Evolutionary conservation across 208 protist species (phyloP).

Genomic region (Wallacemonas sp.): DNA sequence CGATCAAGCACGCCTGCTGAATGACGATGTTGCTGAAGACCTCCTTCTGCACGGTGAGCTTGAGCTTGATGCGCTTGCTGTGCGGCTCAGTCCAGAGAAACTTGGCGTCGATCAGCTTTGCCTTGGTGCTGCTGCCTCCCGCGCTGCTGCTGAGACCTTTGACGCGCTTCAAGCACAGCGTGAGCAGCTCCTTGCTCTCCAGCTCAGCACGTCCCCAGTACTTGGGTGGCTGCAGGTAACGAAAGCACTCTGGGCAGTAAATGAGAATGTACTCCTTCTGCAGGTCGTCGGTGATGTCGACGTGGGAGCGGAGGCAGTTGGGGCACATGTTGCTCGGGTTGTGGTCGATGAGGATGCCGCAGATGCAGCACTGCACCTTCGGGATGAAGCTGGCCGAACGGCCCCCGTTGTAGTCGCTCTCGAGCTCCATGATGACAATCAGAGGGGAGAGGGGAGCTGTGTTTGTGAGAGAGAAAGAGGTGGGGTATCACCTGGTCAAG

Average conservation of each 20-base stretch:
- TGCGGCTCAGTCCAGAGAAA: constrained; percentile 99
- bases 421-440: constrained; percentile 48
- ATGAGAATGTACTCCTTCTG: constrained; percentile 96
- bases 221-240: constrained; percentile 98
- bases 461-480: not conserved
- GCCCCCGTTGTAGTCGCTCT: constrained; percentile 39
- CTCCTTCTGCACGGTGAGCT: constrained; percentile 99
- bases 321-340: constrained; percentile 99
- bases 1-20: constrained; percentile 97
- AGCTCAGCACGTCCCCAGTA: constrained; percentile 95
- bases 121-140: constrained; percentile 60
- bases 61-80: constrained; percentile 98
- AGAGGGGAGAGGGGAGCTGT: not conserved
- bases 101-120: constrained; percentile 97
- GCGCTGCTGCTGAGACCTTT: constrained; percentile 91
- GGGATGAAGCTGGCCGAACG: constrained; percentile 40
- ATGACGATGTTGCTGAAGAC: constrained; percentile 95
- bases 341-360: constrained; percentile 94
- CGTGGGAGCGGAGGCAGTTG: constrained; percentile 94
- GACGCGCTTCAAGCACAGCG: constrained; percentile 97
- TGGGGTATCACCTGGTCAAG: too few species aligned
- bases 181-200: constrained; percentile 98
- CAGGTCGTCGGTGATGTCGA: constrained; percentile 99
- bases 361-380: constrained; percentile 96
- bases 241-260: constrained; percentile 93